Conservation (phyloP, 2,329 filamentous ascomycete genomes). For the Ploettnerulaceae sp. region DNA sequence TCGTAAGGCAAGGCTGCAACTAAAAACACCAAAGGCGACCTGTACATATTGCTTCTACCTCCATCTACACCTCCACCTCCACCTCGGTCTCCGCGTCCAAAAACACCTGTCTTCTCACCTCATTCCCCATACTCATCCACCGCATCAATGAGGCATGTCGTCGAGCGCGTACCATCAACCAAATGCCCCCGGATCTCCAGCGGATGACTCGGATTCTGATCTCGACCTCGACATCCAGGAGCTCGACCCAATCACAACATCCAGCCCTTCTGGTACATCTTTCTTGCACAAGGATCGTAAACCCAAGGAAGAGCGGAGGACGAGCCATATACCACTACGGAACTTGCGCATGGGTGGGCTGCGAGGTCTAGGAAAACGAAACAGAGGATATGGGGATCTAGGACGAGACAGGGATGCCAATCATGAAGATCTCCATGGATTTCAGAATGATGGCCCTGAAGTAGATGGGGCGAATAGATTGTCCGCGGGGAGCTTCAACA, state of each 20-base stretch:
- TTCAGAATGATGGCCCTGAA: slow-evolving; percentile 60
- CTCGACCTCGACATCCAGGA: slow-evolving; percentile 74
- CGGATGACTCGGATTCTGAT: slow-evolving; percentile 70
- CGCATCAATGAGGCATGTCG: slow-evolving; percentile 37
- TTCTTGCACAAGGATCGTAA: slow-evolving; percentile 30
- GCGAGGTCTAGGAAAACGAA: slow-evolving; percentile 48
- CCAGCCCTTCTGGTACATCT: slow-evolving; percentile 24
- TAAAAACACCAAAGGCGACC: slow-evolving; percentile 2
- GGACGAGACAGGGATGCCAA: slow-evolving; percentile 50
- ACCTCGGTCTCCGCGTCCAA: no score
- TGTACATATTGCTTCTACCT: not conserved
- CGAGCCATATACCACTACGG: slow-evolving; percentile 60
- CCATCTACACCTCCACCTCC: not conserved
- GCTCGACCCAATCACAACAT: slow-evolving; percentile 56
- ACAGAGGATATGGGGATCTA: slow-evolving; percentile 55
- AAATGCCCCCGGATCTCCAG: slow-evolving; percentile 53
- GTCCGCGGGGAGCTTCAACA: slow-evolving; percentile 53
- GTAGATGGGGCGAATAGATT: slow-evolving; percentile 45
- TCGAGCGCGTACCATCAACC: slow-evolving; percentile 33
- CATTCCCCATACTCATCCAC: slow-evolving; percentile 11
- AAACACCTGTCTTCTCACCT: not conserved
- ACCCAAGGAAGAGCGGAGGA: slow-evolving; percentile 28
- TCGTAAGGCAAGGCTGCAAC: slow-evolving; percentile 22
- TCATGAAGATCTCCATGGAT: slow-evolving; percentile 61
- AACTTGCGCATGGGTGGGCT: slow-evolving; percentile 62